Base-by-base conservation (phyloP, 768 basidiomycete species). In the Mycena epipterygia region DNA sequence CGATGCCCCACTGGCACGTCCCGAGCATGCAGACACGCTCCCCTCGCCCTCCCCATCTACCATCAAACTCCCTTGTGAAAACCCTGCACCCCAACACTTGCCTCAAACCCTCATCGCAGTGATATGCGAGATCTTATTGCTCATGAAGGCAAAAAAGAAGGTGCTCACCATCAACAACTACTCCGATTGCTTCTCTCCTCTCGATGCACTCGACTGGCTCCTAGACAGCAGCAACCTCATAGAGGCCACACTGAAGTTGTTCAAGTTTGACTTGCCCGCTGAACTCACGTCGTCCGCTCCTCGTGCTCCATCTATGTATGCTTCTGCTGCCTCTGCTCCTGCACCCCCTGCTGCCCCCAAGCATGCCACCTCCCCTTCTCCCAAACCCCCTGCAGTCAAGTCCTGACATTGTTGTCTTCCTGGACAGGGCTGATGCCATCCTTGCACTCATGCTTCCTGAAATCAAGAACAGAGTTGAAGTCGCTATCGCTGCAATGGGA, bases 11-110 rank as follows among this genome's bases (percentile, higher is more conserved):
- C 57, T 59, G 57, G 57, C 29, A 29, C 27, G 19, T 32, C 25
- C 30, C 4, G 57, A 44, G 0, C 25, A 25, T 2, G 17, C n/a
- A 39, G 30, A 44, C 41, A 14, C 41, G 39, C 41, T 59, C 3
- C 57, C 57, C 57, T 59, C 57, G 16, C 57, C 57, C 11, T 59
- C 57, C 23, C 57, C 41, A 11, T 59, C 41, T 29, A 2, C 41
- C 29, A 21, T 7, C 39, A 21, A 59, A 39, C 41, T 59, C 29
- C 57, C 57, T 5, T 25, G 30, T 41, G 7, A 5, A 14, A 14
- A 30, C 44, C 48, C 48, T 46, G n/a, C n/a, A n/a, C n/a, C n/a
- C n/a, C 58, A 5, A 9, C 30, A 12, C 58, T 32, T 17, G 21
- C 42, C 58, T 1, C 14, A 9, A 3, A 12, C 58, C 8, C 42